Conservation (phyloP, 495 filamentous ascomycete species). For the Daldinia decipiens region DNA sequence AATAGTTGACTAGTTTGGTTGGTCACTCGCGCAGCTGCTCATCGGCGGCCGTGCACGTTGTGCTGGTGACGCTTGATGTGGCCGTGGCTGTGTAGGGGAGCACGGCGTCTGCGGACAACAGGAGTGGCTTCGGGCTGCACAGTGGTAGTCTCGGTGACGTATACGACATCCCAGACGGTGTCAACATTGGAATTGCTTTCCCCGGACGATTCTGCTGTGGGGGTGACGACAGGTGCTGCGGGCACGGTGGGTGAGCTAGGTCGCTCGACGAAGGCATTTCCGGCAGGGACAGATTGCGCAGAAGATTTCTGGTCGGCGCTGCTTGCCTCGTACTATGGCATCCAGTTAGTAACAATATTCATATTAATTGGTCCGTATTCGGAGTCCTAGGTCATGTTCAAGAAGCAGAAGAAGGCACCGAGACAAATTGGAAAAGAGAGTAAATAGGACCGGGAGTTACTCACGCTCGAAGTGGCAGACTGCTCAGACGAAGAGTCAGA, state of each 20-base stretch:
- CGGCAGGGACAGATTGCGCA: conserved; percentile 9
- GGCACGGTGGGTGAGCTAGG: conserved; percentile 54
- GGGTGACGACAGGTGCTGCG: conserved; percentile 47
- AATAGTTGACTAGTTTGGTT: background rate
- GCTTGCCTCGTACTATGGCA: conserved; percentile 20
- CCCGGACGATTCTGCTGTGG: conserved; percentile 39
- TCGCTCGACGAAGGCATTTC: conserved; percentile 29
- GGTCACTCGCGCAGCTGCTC: background rate
- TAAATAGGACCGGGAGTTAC: conserved; percentile 23
- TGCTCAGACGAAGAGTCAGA: conserved; percentile 9
- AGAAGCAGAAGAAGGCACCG: conserved; percentile 8
- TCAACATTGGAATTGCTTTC: conserved; percentile 55
- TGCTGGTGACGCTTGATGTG: conserved; percentile 41
- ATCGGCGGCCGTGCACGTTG: background rate
- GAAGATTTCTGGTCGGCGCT: background rate
- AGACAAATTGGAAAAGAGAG: conserved; percentile 15
- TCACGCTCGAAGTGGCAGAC: conserved; percentile 24
- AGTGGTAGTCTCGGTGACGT: conserved; percentile 55
- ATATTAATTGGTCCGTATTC: background rate
- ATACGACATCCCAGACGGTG: conserved; percentile 66
- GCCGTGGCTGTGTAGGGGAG: conserved; percentile 37
- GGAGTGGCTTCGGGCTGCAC: conserved; percentile 28
- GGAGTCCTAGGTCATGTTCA: background rate
- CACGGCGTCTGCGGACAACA: conserved; percentile 28
- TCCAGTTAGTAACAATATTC: conserved; percentile 15